Conservation (phyloP, 148 eudicot genomes). For the Rhododendron simsii region DNA sequence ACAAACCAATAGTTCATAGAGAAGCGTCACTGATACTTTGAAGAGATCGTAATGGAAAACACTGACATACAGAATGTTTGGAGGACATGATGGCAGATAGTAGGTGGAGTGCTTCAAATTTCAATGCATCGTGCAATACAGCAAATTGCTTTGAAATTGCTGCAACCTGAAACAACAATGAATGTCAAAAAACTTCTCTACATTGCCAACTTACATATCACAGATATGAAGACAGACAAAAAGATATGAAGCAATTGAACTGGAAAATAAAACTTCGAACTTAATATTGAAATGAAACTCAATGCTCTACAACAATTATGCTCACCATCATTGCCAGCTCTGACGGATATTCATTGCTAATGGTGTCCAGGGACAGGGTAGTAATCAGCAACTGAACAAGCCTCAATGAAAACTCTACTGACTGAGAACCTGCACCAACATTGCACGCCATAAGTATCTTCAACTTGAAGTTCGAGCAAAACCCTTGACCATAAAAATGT, state of each 20-base stretch:
- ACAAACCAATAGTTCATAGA: background rate
- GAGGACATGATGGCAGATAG: slow-evolving; percentile 58
- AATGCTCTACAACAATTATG: background rate
- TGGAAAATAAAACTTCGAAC: background rate
- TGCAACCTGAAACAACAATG: slow-evolving; percentile 46
- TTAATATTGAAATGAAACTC: background rate
- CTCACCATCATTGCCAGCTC: slow-evolving; percentile 62
- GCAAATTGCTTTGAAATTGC: slow-evolving; percentile 63
- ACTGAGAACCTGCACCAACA: slow-evolving; percentile 48
- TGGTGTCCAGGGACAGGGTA: slow-evolving; percentile 40
- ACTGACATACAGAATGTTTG: slow-evolving; percentile 50
- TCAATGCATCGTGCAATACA: slow-evolving; percentile 64
- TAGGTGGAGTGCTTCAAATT: slow-evolving; percentile 76
- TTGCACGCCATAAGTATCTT: slow-evolving; percentile 4
- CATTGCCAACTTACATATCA: background rate
- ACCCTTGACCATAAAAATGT: background rate
- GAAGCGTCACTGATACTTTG: background rate
- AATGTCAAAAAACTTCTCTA: background rate
- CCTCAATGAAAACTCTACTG: slow-evolving; percentile 52
- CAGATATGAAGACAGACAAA: background rate
- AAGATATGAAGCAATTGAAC: background rate
- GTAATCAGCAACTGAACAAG: slow-evolving; percentile 51
- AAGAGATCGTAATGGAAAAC: background rate
- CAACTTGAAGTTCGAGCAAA: background rate
- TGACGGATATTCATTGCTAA: slow-evolving; percentile 37